Evolutionary conservation across 2,329 filamentous ascomycete genomes (phyloP), one percentile per base, ranked within the genome.

Genomic region (Xylariaceae sp.): DNA sequence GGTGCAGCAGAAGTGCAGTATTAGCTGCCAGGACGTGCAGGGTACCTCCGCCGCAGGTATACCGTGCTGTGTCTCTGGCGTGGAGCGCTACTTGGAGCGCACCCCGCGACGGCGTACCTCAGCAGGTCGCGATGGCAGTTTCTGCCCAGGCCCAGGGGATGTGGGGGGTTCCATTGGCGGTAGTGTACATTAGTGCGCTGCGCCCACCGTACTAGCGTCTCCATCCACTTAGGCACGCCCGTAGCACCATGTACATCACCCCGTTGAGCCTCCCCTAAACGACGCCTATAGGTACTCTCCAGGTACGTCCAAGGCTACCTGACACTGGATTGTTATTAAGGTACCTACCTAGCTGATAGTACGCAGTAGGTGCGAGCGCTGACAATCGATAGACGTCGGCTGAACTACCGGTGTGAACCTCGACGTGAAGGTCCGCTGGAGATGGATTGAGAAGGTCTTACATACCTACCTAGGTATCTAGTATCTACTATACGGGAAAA

Each of bases 131-230:
- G 19, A 19, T 19, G 37, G 41, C 29, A 43, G 43, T 45, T 32
- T 45, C 43, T 29, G 43, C 43, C 43, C 43, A 30, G 43, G 43
- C 4, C 29, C 11, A 29, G 12, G 43, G 43, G n/a, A 6, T 44
- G 42, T 44, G n/a, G 42, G 41, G 42, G 42, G 42, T 44, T 44
- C 27, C 42, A 44, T 44, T 44, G 42, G 42, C 42, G 42, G 42
- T 44, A 44, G 42, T 44, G 29, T 44, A 44, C 42, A 30, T 26
- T 45, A 45, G 43, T 45, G 8, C 19, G 43, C 43, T 31, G 43
- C 43, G 32, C 29, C 29, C 32, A 45, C 43, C 29, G 43, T 32
- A 45, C 19, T 19, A 19, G 19, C 19, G 40, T 40, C 29, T 31
- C 43, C 26, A 32, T 3, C 8, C n/a, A 40, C 26, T 3, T 43